Evolutionary conservation across 1,284 basidiomycete genomes (phyloP).

Genomic region (Sanghuangporus weigelae): DNA sequence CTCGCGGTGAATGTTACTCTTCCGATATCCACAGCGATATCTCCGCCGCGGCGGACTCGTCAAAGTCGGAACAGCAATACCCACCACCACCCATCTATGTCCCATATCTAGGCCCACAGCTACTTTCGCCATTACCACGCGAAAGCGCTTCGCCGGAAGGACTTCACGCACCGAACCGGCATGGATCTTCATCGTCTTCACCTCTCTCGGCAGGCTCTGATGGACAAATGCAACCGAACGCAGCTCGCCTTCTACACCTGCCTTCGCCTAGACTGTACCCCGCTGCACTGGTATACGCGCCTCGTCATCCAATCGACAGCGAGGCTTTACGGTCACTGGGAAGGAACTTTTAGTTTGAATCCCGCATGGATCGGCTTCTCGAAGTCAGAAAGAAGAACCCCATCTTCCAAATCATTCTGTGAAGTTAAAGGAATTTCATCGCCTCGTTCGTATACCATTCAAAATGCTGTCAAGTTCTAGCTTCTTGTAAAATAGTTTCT

Average conservation of each 20-base stretch:
- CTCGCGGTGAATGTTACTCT: conserved; percentile 31
- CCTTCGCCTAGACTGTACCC: conserved; percentile 7
- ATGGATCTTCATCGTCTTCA: not conserved
- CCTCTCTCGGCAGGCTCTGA: not conserved
- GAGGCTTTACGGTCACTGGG: conserved; percentile 28
- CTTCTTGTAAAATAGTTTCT: not conserved
- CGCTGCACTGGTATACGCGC: conserved; percentile 17
- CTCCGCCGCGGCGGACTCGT: conserved; percentile 21
- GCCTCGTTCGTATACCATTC: not conserved
- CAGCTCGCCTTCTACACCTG: conserved; percentile 10
- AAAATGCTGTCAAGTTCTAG: not conserved
- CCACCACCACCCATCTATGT: conserved; percentile 25
- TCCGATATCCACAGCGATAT: conserved; percentile 27
- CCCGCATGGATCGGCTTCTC: conserved; percentile 8
- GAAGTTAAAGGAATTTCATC: not conserved
- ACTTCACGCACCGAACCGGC: not conserved
- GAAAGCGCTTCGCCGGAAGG: conserved; percentile 6
- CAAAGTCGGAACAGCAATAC: conserved; percentile 21
- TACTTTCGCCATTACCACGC: conserved; percentile 17
- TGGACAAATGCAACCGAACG: conserved; percentile 6
- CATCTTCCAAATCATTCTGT: not conserved
- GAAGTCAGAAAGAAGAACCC: not conserved
- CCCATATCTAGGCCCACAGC: conserved; percentile 15
- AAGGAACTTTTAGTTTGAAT: conserved; percentile 13
- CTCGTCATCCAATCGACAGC: conserved; percentile 31